phyloP scores from a whole-genome alignment of 257 asterid genomes.

The Ligustrum vulgare region DNA sequence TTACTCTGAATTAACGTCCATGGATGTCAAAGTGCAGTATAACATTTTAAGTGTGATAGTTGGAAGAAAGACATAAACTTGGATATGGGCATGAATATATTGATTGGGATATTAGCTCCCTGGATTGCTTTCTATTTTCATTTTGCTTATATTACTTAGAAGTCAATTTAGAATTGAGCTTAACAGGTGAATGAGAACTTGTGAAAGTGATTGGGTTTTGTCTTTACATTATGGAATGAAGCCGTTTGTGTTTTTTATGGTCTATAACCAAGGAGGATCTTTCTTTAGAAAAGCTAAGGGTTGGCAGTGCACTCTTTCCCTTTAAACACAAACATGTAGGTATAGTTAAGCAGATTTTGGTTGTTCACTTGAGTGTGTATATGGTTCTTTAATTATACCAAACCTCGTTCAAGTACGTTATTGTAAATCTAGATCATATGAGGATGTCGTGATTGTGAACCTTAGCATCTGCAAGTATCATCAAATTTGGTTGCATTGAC shows the following conservation, averaged over 20 bases:
- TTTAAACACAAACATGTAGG: neutral
- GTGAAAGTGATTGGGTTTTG: neutral
- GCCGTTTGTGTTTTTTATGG: neutral
- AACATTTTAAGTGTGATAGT: neutral
- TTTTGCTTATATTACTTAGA: neutral
- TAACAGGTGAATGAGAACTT: slow-evolving; percentile 2
- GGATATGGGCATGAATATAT: neutral
- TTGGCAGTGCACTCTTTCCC: neutral
- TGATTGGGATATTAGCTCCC: neutral
- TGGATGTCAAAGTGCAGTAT: neutral
- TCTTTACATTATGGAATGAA: neutral
- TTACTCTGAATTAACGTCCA: neutral
- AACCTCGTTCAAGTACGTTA: neutral
- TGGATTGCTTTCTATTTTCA: neutral
- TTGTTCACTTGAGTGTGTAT: neutral
- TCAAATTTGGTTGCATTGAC: neutral
- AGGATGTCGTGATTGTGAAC: neutral
- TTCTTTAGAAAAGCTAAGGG: slow-evolving; percentile 5
- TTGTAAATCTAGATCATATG: neutral
- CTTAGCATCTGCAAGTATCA: neutral
- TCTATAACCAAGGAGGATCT: neutral
- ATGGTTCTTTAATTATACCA: neutral
- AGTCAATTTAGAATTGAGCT: neutral
- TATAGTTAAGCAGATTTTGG: neutral
- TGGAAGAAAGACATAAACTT: slow-evolving; percentile 8